Evolutionary conservation across 208 protist genomes (phyloP), one percentile per base, ranked within the genome.

Genomic region (Trypanosoma conorhini): DNA sequence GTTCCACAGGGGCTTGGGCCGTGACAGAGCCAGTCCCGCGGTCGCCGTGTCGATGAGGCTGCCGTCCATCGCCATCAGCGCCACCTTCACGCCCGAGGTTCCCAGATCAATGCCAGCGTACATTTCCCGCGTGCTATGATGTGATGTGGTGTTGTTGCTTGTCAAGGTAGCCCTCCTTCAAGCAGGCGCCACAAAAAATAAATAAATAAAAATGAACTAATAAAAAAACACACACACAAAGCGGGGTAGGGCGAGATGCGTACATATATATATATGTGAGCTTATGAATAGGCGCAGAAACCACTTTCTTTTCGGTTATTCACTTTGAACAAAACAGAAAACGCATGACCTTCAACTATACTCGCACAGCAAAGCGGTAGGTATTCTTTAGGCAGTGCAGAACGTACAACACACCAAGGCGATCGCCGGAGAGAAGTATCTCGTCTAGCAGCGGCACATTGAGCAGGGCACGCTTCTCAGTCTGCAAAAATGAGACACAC

Each of bases 61-160:
- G 52, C 88, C 86, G n/a, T 86, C 62, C 21, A 21, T 52, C 24
- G 54, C 74, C 79, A 90, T 90, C 35, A 90, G 69, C 44, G 75
- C 88, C 28, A 94, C 76, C 79, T 90, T 91, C 56, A 94, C 77
- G 64, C 82, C 81, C 5, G 86, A 92, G 5, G 86, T 89, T 24
- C 86, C 86, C 17, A 94, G 69, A 48, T 91, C 82, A 67, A 92
- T 91, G 31, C 86, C 89, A 51, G 78, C 74, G 75, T 86, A 94
- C 79, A 93, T 84, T 33, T 28, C 31, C 12, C 9, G 5, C 5
- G 10, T 52, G 9, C 22, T 40, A 9, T 21, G 1, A 48, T 33
- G 35, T 59, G 33, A 5, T 48, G 21, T 68, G 1, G 3, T 59
- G 4, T 38, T 28, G 58, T 44, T 3, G 21, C 5, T 56, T 28